phyloP scores from a whole-genome alignment of 1,139 yeast genomes.

The Geotrichum fermentans region DNA sequence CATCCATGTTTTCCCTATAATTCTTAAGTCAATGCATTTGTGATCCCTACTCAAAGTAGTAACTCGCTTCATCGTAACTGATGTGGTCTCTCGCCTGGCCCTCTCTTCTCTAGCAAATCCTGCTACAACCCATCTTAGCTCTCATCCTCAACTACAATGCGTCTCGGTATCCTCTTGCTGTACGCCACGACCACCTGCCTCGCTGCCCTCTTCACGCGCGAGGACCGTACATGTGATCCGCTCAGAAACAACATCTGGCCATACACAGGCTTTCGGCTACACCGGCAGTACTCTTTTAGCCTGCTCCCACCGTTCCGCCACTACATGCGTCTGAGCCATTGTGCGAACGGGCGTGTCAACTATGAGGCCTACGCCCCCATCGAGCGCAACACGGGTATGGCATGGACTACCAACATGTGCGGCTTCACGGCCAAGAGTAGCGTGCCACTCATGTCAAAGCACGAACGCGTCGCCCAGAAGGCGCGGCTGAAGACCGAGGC shows the following conservation, averaged over 20 bases:
- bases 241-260: slow-evolving; percentile 34
- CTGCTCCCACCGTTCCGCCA: slow-evolving; percentile 34
- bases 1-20: too few species aligned
- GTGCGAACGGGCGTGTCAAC: slow-evolving; percentile 51
- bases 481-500: neutral
- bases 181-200: neutral
- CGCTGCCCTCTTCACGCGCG: slow-evolving; percentile 22
- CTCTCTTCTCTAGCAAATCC: too few species aligned
- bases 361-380: slow-evolving; percentile 43
- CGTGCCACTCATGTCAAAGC: neutral
- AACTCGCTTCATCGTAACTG: too few species aligned
- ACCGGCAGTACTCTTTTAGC: slow-evolving; percentile 45
- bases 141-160: too few species aligned
- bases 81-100: too few species aligned
- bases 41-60: too few species aligned
- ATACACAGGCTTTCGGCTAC: slow-evolving; percentile 58
- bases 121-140: too few species aligned
- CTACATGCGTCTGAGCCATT: slow-evolving; percentile 50
- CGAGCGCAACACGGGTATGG: slow-evolving; percentile 42
- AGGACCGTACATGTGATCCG: slow-evolving; percentile 43
- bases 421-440: slow-evolving; percentile 27
- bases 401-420: slow-evolving; percentile 55
- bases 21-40: too few species aligned
- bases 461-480: neutral
- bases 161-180: too few species aligned